Percentiles rank a stretch among this genome's conserved stretches.
Evolutionary conservation across 768 basidiomycete genomes (phyloP).

Genomic region (Tricholoma bakamatsutake): DNA sequence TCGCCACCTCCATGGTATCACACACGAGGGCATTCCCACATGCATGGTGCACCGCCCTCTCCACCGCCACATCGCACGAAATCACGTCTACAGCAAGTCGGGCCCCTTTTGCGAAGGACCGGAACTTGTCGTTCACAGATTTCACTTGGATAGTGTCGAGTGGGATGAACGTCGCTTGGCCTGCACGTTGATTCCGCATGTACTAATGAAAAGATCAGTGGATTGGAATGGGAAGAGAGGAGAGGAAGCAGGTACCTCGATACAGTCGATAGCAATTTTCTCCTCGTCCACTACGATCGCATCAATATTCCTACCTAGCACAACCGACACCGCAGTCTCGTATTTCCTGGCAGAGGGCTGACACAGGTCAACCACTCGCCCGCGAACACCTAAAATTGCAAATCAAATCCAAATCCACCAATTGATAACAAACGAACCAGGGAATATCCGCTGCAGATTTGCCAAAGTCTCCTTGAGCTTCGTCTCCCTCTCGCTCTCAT

Average conservation of each 20-base stretch:
- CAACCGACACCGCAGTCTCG: constrained; percentile 84
- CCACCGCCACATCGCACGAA: constrained; percentile 75
- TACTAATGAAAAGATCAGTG: constrained; percentile 44
- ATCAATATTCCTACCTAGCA: constrained; percentile 92
- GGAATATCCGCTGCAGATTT: constrained; percentile 84
- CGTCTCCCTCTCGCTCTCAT: constrained; percentile 79
- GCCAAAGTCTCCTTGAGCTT: constrained; percentile 82
- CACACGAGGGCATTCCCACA: constrained; percentile 95
- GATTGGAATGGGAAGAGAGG: neutral
- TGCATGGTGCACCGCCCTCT: constrained; percentile 93
- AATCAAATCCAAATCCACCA: neutral
- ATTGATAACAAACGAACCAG: constrained; percentile 42
- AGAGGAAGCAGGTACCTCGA: constrained; percentile 57
- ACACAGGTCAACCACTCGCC: constrained; percentile 90
- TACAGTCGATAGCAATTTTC: constrained; percentile 95
- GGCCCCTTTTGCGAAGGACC: constrained; percentile 85
- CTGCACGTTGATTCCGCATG: constrained; percentile 90
- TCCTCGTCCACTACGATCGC: constrained; percentile 96
- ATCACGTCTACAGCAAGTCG: constrained; percentile 85
- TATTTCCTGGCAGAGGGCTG: constrained; percentile 92
- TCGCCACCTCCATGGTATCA: constrained; percentile 91
- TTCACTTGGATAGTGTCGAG: constrained; percentile 97
- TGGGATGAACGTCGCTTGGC: constrained; percentile 96
- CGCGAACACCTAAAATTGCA: constrained; percentile 68
- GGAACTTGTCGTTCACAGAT: constrained; percentile 89